Base-by-base conservation (phyloP, 2,329 filamentous ascomycete genomes). In the Boeremia exigua region DNA sequence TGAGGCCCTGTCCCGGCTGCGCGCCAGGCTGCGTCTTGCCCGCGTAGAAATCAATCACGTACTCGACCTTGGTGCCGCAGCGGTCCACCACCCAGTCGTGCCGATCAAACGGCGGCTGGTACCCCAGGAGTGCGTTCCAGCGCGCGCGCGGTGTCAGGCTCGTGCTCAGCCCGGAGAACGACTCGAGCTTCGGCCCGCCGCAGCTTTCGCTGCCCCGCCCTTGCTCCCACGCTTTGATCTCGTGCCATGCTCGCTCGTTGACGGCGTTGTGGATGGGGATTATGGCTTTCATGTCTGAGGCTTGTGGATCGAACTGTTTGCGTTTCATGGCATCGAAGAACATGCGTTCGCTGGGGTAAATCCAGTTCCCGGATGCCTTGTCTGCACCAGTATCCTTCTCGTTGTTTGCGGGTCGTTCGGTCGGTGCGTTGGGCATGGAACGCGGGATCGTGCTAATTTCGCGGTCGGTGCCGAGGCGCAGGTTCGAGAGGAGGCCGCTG, bases 181-280 rank as follows among this genome's bases (percentile, higher is more conserved):
- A 91, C 62, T 92, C 87, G 38, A 99, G 80, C 57, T 86, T 88
- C 0, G 95, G 95, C 0, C 93, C 93, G 48, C 85, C 88, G 62
- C 89, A 87, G 84, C 84, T 79, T 65, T 89, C 79, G 33, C 80
- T 75, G 54, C 84, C 75, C 78, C 79, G 65, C 0, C 88, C 89
- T 38, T 80, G 82, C 78, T 99, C 95, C 95, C 95, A 99, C 39
- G 85, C 80, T 66, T 90, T 86, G 63, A 99, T 98, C 79, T 98
- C 90, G 60, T 86, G 82, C 95, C 95, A 99, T 0, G 95, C 95
- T 37, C 91, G 84, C 83, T 99, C 95, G 77, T 99, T 99, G 60
- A 99, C 95, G 39, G 95, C 95, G 74, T 99, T 99, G 79, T 99
- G 95, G 68, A 98, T 98, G 2, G 92, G 95, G 50, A 98, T 93